A percentile compares a stretch with the other conserved stretches of the same genome.
Conservation (phyloP, 2,329 filamentous ascomycete species). For the Stemphylium vesicarium region DNA sequence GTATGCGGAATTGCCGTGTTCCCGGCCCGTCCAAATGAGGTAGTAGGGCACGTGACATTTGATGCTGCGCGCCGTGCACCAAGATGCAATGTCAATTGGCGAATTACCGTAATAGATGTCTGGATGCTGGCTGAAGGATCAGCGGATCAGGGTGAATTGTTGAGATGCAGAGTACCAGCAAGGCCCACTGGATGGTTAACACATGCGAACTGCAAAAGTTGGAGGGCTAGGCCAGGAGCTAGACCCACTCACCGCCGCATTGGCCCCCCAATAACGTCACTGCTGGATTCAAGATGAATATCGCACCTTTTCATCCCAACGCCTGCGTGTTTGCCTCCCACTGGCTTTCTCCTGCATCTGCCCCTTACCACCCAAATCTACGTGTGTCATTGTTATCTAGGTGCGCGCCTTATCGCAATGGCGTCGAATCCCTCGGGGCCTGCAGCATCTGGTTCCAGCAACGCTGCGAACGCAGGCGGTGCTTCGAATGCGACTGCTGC, state of each 20-base stretch:
- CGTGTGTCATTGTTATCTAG: constrained; percentile 8
- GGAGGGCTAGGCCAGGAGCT: constrained; percentile 2
- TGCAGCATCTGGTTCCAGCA: constrained; percentile 12
- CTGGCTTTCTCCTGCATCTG: constrained; percentile 10
- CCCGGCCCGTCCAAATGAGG: constrained; percentile 6
- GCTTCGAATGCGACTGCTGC: constrained; percentile 25
- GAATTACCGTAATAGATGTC: background rate
- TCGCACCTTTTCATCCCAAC: background rate
- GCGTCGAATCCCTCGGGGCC: constrained; percentile 21
- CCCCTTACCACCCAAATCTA: background rate
- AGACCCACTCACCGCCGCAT: constrained; percentile 3
- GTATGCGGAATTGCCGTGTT: background rate
- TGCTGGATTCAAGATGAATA: constrained; percentile 2
- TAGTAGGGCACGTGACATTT: constrained; percentile 15
- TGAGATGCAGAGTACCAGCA: background rate
- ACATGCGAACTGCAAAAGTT: constrained; percentile 10
- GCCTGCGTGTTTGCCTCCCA: constrained; percentile 6
- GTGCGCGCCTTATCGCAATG: constrained; percentile 19
- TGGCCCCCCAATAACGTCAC: constrained; percentile 15
- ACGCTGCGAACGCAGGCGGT: constrained; percentile 15
- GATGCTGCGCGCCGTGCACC: background rate
- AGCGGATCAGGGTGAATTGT: background rate
- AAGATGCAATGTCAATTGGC: background rate
- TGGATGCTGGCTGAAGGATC: background rate
- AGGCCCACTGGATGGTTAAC: constrained; percentile 5